Evolutionary conservation across 139 green algal genomes (phyloP), one percentile per base, ranked within the genome.

Genomic region (Mychonastes homosphaera): DNA sequence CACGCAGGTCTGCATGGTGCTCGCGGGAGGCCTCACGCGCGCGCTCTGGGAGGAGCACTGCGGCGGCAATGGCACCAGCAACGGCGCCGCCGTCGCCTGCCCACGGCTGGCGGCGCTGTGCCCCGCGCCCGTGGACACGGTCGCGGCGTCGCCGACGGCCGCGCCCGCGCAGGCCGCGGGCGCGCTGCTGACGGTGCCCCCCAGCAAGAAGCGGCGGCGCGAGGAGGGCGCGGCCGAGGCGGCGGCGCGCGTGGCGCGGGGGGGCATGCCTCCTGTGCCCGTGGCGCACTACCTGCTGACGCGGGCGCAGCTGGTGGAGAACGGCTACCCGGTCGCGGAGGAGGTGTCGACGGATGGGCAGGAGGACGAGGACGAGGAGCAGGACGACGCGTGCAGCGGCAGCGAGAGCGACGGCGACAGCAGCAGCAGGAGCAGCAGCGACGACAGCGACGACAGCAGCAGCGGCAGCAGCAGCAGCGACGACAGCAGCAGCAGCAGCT

Each of bases 281-380:
- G 64, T 72, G 10, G 73, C 66, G 8, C 63, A 85, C 45, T 88
- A 88, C 53, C 34, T 65, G 5, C 33, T 79, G 0, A 74, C 54
- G 0, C 32, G 70, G 7, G 45, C 73, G 36, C 33, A 84, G 56
- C 72, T 85, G 75, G 38, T 68, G 39, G 26, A 34, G 7, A 56
- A 77, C 50, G 57, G 64, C n/a, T 88, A 78, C 64, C 73, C 74
- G 1, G 48, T 88, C 39, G 72, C 80, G n/a, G n/a, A n/a, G n/a
- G n/a, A n/a, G n/a, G n/a, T n/a, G n/a, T n/a, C n/a, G n/a, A n/a
- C n/a, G n/a, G n/a, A n/a, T 10, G 49, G 27, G 6, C 28, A 73
- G 1, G 60, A 63, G 13, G 49, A 65, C 38, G 50, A 48, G 21
- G 60, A 63, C 3, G 9, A 29, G 33, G 23, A 66, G 30, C 34